Evolutionary conservation across 305 asterid species (phyloP), one percentile per base, ranked within the genome.

Genomic region (Fraxinus ornus): DNA sequence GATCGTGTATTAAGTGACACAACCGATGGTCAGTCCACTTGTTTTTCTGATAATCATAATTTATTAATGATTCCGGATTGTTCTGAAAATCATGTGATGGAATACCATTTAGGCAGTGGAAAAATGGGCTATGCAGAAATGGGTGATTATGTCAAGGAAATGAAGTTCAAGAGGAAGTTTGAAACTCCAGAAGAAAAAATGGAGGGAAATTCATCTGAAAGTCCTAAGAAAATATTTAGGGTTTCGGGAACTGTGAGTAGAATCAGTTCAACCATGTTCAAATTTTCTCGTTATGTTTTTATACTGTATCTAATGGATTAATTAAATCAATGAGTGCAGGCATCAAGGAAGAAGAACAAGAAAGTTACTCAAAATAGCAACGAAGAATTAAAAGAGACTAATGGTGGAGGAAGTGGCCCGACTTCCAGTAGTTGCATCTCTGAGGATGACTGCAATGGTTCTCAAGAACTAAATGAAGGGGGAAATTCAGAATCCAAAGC

Each of bases 371-470:
- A 87, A 71, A 86, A 73, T 39, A 60, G 72, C 80, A 79, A 84
- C 66, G 82, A 78, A 2, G 79, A 85, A 10, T 89, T 86, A 21
- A 93, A 89, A 81, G 95, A 89, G 79, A 80, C 79, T 17, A 91
- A 64, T 72, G 79, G 17, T 57, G 82, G 78, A 47, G 84, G 91
- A n/a, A 85, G 83, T 77, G 86, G 78, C 60, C 89, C 83, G 33
- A 85, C 88, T 57, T 76, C 90, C 74, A 84, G 87, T 36, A 87
- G 87, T 75, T 86, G 86, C 81, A 90, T 80, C 87, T 91, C 91
- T 0, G 97, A 89, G 84, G 94, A 89, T 33, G 93, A 89, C 83
- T 88, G 89, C 3, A 90, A 90, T 81, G 89, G 85, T 78, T 88
- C 91, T 68, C 91, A 89, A 75, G 93, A 89, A 62, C 60, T 87